Conservation (phyloP, 78 protist genomes). For the Chrysochromulina tobinii region DNA sequence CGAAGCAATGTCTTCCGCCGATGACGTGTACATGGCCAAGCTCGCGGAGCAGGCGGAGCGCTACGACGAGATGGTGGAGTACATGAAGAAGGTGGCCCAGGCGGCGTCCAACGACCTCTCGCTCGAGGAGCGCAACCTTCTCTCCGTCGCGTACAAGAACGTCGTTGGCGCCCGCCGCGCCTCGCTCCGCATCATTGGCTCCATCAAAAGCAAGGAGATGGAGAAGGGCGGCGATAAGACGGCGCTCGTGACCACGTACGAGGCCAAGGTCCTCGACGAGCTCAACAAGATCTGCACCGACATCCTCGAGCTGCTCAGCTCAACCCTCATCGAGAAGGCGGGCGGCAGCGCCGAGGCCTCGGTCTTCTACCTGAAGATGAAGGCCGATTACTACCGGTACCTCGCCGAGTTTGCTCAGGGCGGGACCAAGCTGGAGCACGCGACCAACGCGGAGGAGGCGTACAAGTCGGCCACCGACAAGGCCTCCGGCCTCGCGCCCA, state of each 20-base stretch:
- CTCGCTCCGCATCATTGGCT: conserved; percentile 94
- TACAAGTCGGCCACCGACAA: conserved; percentile 70
- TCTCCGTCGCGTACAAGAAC: not conserved
- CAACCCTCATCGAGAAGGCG: conserved; percentile 28
- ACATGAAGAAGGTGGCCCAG: conserved; percentile 90
- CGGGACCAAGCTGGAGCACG: not conserved
- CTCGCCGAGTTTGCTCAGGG: conserved; percentile 56
- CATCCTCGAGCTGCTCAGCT: conserved; percentile 24
- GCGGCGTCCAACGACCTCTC: conserved; percentile 79
- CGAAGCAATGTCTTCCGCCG: conserved; percentile 36
- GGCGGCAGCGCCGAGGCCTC: conserved; percentile 35
- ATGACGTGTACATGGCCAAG: conserved; percentile 85
- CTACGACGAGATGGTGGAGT: conserved; percentile 86
- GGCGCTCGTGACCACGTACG: conserved; percentile 72
- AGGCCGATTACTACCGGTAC: conserved; percentile 74
- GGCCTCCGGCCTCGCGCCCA: conserved; percentile 81
- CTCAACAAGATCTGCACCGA: conserved; percentile 56
- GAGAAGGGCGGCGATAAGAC: conserved; percentile 63
- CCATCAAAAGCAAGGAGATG: conserved; percentile 84
- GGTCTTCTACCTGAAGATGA: conserved; percentile 70
- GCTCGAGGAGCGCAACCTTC: conserved; percentile 66
- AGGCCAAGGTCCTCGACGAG: conserved; percentile 51
- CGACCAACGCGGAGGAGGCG: conserved; percentile 31
- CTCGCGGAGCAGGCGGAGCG: conserved; percentile 93
- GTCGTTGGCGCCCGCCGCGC: conserved; percentile 98